Base-by-base conservation (phyloP, 805 yeast genomes). In the Ogataea trehalophila region DNA sequence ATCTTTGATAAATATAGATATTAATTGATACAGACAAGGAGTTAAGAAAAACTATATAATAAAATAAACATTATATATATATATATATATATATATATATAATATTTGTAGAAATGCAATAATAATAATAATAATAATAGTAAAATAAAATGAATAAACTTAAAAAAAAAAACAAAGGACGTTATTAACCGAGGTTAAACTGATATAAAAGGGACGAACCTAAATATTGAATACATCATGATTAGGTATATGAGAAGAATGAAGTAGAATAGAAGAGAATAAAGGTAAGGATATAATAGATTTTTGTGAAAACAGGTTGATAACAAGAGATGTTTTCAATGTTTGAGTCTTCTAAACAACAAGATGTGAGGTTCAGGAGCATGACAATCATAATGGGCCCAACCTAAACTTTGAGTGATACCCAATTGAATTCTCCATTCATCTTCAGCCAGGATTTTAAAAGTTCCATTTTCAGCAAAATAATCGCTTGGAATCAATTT, bases 281-380 rank as follows among this genome's bases (percentile, higher is more conserved):
- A 33, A 15, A n/a, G 17, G 36, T 16, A 5, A 36, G 22, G 23
- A 36, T 36, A 36, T 36, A 37, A 29, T 20, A 20, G 13, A 11
- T 26, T 4, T 26, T 7, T 26, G 2, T 26, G 29, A 22, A 18
- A 37, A 37, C 15, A 15, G 16, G 31, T 26, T 14, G 26, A 29
- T n/a, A 5, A 33, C 15, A 41, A 41, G 18, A 16, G n/a, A 41
- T 39, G n/a, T n/a, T n/a, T n/a, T 50, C 42, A 54, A 39, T 58
- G 52, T 43, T 61, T 63, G 17, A 87, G 79, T 60, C 91, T 77
- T 68, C 86, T 85, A 71, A 94, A 94, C 51, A 94, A 74, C 52
- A 94, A 72, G 51, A 94, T 94, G 64, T 94, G 99, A 23, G 99
- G 99, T 68, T 94, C 99, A 39, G 99, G 99, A 1, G 98, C 87